Evolutionary conservation across 169 alveolate species (phyloP).

Genomic region (Theileria sp.): DNA sequence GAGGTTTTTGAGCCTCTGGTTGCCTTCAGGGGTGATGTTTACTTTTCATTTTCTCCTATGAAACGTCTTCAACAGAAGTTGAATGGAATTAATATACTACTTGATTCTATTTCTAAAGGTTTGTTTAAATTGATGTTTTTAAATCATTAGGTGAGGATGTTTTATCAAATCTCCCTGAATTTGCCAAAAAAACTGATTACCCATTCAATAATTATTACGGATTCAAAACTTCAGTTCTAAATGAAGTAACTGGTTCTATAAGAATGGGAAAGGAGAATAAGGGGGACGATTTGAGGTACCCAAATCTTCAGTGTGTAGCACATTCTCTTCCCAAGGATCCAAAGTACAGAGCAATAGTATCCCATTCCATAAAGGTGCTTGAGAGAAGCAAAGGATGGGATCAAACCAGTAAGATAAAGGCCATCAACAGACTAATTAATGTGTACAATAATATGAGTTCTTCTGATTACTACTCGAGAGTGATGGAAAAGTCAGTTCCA

Average conservation of each 20-base stretch:
- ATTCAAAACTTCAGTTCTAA: conserved; percentile 50
- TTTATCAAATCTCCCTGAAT: conserved; percentile 19
- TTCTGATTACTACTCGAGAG: conserved; percentile 60
- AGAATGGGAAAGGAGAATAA: conserved; percentile 45
- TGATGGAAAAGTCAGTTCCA: conserved; percentile 67
- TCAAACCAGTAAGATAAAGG: conserved; percentile 75
- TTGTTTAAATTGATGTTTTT: background rate
- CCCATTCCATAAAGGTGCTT: conserved; percentile 72
- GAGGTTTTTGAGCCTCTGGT: conserved; percentile 74
- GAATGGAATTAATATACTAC: conserved; percentile 12
- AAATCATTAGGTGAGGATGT: conserved; percentile 6
- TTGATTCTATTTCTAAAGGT: conserved; percentile 32
- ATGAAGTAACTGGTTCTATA: conserved; percentile 65
- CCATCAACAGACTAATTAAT: conserved; percentile 70
- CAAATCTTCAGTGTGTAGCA: conserved; percentile 74
- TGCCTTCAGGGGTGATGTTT: conserved; percentile 66
- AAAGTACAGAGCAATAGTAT: conserved; percentile 71
- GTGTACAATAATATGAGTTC: conserved; percentile 75
- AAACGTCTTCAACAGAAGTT: conserved; percentile 46
- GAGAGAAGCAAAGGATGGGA: conserved; percentile 78
- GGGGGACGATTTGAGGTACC: conserved; percentile 54
- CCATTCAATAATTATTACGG: conserved; percentile 61
- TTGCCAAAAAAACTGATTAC: conserved; percentile 25
- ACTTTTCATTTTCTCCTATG: conserved; percentile 48
- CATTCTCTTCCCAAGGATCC: conserved; percentile 77